phyloP scores from a whole-genome alignment of 139 green algal genomes.

The Diplosphaera chodatii region DNA sequence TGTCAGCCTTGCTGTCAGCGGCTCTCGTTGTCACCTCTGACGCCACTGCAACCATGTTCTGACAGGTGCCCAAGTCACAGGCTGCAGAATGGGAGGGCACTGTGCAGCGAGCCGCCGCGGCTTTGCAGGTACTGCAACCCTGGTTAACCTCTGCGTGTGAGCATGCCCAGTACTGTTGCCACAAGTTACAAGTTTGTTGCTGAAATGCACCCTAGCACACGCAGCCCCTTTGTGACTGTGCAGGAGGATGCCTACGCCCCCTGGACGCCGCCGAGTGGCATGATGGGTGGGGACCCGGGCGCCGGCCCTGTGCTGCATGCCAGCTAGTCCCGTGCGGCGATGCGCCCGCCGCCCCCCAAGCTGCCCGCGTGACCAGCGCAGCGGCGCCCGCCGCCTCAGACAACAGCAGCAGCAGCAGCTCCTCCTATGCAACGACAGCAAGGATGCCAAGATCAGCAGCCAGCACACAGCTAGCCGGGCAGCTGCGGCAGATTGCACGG shows the following conservation, averaged over 20 bases:
- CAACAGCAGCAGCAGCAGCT: background rate
- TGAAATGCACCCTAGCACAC: too few species aligned
- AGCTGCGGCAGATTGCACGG: too few species aligned
- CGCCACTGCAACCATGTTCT: too few species aligned
- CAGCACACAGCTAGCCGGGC: too few species aligned
- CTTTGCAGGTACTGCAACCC: background rate
- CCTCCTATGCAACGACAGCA: too few species aligned
- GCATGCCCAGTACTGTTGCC: too few species aligned
- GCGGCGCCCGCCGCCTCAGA: background rate
- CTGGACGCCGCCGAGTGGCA: background rate
- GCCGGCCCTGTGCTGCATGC: background rate
- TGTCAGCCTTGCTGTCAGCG: too few species aligned
- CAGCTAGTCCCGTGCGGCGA: background rate
- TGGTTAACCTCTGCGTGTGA: background rate
- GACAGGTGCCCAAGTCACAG: background rate
- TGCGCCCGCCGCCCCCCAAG: background rate
- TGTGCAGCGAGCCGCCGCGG: background rate
- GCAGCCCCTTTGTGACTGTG: too few species aligned
- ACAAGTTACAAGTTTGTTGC: background rate
- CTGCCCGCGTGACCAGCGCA: background rate
- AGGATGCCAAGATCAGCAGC: too few species aligned
- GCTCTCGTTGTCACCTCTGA: too few species aligned
- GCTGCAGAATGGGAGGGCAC: background rate
- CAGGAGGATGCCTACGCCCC: background rate
- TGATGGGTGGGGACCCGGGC: background rate